phyloP scores from a whole-genome alignment of 2,329 filamentous ascomycete species.

The Amesomyces nigricolor region DNA sequence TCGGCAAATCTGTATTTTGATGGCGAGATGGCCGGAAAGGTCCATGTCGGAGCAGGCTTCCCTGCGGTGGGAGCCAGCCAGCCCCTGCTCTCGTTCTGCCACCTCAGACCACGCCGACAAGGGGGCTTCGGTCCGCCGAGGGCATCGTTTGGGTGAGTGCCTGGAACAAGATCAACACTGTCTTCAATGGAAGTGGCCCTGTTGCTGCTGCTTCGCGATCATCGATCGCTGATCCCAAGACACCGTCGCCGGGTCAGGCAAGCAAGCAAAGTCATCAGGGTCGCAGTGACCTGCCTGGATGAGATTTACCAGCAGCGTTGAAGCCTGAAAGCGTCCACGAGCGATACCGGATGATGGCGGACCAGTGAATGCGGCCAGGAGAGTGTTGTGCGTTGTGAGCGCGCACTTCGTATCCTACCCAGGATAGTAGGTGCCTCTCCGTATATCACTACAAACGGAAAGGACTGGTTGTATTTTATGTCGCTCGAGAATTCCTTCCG shows the following conservation, averaged over 20 bases:
- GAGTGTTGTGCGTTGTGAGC: background rate
- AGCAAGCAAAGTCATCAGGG: background rate
- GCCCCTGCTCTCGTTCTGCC: background rate
- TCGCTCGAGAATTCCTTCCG: slow-evolving; percentile 10
- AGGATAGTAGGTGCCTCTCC: background rate
- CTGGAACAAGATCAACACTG: slow-evolving; percentile 5
- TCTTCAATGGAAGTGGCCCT: slow-evolving; percentile 14
- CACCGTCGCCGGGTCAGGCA: background rate
- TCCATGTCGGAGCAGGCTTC: slow-evolving; percentile 5
- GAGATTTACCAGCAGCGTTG: no score
- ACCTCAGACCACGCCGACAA: slow-evolving; percentile 12
- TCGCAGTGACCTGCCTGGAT: no score
- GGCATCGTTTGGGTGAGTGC: background rate
- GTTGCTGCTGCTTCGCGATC: background rate
- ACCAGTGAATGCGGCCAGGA: background rate
- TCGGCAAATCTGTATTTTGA: background rate
- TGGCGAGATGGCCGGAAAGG: no score
- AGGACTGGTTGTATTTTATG: slow-evolving; percentile 9
- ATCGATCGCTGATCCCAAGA: background rate
- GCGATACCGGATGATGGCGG: slow-evolving; percentile 18
- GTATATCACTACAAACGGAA: slow-evolving; percentile 6
- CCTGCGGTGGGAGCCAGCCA: slow-evolving; percentile 6
- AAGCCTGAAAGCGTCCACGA: background rate
- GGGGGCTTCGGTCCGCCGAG: background rate
- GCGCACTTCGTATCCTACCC: slow-evolving; percentile 12